These are phyloP conservation scores for Hsuehochloa calcarea DNA, from an alignment of 176 grass and related monocot species.

Conservation along the genomic window DNA sequence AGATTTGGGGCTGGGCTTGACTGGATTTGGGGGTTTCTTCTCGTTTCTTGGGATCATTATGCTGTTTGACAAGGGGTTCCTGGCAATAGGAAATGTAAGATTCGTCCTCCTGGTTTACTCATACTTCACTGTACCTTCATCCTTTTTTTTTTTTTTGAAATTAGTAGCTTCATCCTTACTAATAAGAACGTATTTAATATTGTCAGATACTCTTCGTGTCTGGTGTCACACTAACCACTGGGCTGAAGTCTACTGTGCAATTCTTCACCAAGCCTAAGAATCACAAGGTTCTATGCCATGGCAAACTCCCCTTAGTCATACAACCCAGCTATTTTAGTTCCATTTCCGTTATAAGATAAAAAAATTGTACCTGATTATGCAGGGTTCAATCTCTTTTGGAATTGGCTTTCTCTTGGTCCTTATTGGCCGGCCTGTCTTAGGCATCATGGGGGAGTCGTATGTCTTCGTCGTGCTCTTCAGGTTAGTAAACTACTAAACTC, in stretches of 20 bases:
- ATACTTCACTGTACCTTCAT: neutral
- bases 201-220: conserved; percentile 76
- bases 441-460: conserved; percentile 70
- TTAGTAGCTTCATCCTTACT: neutral
- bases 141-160: neutral
- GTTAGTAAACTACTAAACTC: conserved; percentile 34
- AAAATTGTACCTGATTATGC: neutral
- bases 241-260: conserved; percentile 69
- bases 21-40: conserved; percentile 84
- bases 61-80: conserved; percentile 87
- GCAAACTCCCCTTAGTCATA: neutral
- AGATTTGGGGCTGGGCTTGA: conserved; percentile 81
- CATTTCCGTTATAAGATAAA: neutral
- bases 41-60: conserved; percentile 82
- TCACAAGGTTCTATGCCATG: conserved; percentile 49
- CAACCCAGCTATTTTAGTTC: neutral
- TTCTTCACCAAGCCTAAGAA: conserved; percentile 92
- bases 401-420: conserved; percentile 68
- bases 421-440: conserved; percentile 68
- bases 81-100: conserved; percentile 88
- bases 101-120: neutral
- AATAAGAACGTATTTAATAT: neutral
- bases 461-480: conserved; percentile 83
- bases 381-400: conserved; percentile 82
- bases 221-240: conserved; percentile 79